These are phyloP conservation scores for Catunica adiposa DNA, from an alignment of 2,329 filamentous ascomycete species.

Conservation along the genomic window DNA sequence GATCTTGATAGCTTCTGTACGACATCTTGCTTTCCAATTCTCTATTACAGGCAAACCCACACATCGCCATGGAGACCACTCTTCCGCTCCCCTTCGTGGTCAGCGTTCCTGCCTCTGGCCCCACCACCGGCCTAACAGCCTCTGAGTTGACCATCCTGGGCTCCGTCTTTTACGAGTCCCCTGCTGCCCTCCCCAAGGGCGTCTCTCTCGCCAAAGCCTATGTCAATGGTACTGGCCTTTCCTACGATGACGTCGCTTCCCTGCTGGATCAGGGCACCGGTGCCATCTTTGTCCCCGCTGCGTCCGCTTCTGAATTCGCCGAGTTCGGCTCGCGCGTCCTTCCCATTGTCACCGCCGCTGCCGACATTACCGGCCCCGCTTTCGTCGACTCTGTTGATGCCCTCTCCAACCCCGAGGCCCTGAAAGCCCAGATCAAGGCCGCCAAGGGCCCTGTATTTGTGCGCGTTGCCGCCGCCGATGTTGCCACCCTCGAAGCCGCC, in stretches of 20 bases:
- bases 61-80: constrained; percentile 41
- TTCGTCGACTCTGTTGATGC: constrained; percentile 33
- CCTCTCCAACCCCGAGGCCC: constrained; percentile 24
- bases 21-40: not conserved
- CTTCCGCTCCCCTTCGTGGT: constrained; percentile 47
- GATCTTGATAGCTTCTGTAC: not conserved
- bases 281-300: constrained; percentile 63
- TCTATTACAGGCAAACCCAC: constrained; percentile 8
- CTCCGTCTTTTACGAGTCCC: constrained; percentile 33
- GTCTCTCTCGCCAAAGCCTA: constrained; percentile 44
- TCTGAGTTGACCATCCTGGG: constrained; percentile 44
- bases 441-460: constrained; percentile 34
- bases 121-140: constrained; percentile 35
- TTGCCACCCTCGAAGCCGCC: constrained; percentile 30
- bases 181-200: constrained; percentile 26
- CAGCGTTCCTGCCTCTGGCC: constrained; percentile 35
- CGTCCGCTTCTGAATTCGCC: constrained; percentile 44
- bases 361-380: constrained; percentile 33
- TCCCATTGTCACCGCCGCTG: constrained; percentile 31
- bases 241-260: constrained; percentile 52
- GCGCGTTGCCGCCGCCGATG: constrained; percentile 27
- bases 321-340: constrained; percentile 41
- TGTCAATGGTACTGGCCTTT: constrained; percentile 58
- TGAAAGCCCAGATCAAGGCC: constrained; percentile 29
- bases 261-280: constrained; percentile 73